These are phyloP conservation scores for Alliaria petiolata DNA, from an alignment of 345 rosid genomes.

Conservation along the genomic window DNA sequence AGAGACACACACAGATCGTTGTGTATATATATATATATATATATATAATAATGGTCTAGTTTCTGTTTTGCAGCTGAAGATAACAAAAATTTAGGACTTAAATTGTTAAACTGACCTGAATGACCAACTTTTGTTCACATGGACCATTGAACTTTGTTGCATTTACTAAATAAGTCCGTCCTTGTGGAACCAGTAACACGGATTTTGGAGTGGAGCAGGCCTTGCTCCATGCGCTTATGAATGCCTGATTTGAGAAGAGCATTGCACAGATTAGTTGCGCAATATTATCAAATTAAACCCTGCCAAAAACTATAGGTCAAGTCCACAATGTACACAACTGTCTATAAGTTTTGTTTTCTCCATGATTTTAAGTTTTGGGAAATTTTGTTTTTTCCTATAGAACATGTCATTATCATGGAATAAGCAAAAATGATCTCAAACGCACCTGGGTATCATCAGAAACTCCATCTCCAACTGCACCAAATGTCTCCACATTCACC, in stretches of 20 bases:
- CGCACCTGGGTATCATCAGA: constrained; percentile 92
- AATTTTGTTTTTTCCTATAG: neutral
- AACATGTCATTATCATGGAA: constrained; percentile 2
- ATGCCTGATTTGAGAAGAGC: constrained; percentile 53
- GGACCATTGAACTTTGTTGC: constrained; percentile 94
- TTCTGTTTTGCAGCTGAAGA: neutral
- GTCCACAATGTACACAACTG: no score
- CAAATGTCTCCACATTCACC: constrained; percentile 93
- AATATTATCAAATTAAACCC: neutral
- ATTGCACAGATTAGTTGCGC: constrained; percentile 1
- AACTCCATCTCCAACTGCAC: constrained; percentile 90
- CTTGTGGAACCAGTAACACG: constrained; percentile 80
- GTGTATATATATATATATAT: neutral
- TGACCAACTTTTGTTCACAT: constrained; percentile 63
- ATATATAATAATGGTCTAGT: neutral
- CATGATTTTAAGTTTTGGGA: neutral
- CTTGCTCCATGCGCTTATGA: constrained; percentile 70
- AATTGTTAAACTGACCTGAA: constrained; percentile 55
- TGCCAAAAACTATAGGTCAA: no score
- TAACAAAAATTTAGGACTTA: neutral
- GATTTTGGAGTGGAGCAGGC: constrained; percentile 63
- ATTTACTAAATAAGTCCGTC: constrained; percentile 63
- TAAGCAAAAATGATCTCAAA: constrained; percentile 1
- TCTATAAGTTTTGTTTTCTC: no score
- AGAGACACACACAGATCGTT: neutral